Evolutionary conservation across 2,329 filamentous ascomycete genomes (phyloP), one percentile per base, ranked within the genome.

Genomic region (Clonostachys rosea): DNA sequence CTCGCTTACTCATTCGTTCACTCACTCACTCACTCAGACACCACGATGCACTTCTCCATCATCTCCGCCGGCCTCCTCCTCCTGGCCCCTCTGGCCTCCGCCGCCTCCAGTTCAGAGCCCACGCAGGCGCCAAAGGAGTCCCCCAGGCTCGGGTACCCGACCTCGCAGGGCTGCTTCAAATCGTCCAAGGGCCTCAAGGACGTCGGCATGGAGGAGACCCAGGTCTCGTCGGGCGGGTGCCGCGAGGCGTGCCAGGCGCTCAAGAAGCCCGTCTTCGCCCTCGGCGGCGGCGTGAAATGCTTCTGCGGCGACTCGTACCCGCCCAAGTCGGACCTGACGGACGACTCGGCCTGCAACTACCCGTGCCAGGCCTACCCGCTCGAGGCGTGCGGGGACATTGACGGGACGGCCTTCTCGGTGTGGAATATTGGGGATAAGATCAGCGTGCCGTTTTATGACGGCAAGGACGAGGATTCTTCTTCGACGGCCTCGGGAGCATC

Each of bases 301-400:
- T 89, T 74, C 58, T 95, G 91, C 59, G 91, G 90, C 49, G 69
- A 81, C 52, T 66, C 74, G 49, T 75, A 91, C 43, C 91, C 91
- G 1, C 72, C 83, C 14, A 57, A 70, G 39, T 69, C 69, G 14
- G 69, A 70, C 39, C 61, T 83, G 50, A 76, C 81, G 7, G 68
- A 75, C 41, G 76, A 85, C 58, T 62, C 61, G 9, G 67, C 81
- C 14, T 96, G 91, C 69, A 73, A 79, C 59, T 76, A 74, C 24
- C 60, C 72, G 1, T 96, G 91, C 62, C 71, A 78, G 20, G 87
- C 82, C 8, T 91, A 71, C 56, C 68, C 67, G 18, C 34, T 60
- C 2, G 76, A 88, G 46, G 79, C 75, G 18, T 96, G 91, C 45
- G 75, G 71, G 54, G 64, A 60, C 40, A 49, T 70, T 8, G 53